Evolutionary conservation across 1,284 basidiomycete species (phyloP).

Genomic region (Malassezia brasiliensis): DNA sequence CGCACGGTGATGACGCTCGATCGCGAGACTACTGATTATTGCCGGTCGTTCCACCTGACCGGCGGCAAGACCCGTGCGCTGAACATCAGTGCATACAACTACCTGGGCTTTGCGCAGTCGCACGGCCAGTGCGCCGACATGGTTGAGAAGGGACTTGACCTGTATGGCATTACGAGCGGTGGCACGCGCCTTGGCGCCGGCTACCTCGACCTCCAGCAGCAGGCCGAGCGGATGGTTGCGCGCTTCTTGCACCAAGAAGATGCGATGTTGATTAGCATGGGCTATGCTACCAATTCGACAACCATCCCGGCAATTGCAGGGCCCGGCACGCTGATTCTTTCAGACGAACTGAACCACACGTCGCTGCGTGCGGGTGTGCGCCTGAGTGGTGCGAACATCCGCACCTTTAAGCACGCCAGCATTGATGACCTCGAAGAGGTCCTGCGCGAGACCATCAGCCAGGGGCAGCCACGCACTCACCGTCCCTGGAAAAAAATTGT

Average conservation of each 20-base stretch:
- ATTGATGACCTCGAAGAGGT: constrained; percentile 72
- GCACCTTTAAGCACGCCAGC: constrained; percentile 96
- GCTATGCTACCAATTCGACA: constrained; percentile 95
- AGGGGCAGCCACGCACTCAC: constrained; percentile 94
- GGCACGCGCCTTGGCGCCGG: constrained; percentile 75
- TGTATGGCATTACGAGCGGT: constrained; percentile 62
- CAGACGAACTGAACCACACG: constrained; percentile 93
- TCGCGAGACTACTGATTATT: constrained; percentile 71
- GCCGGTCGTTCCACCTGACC: constrained; percentile 66
- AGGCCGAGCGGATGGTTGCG: constrained; percentile 77
- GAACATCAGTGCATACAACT: constrained; percentile 98
- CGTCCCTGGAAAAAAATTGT: constrained; percentile 98
- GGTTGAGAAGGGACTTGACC: constrained; percentile 56
- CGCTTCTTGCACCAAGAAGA: constrained; percentile 82
- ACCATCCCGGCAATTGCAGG: constrained; percentile 81
- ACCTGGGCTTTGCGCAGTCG: constrained; percentile 93
- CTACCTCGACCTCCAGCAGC: constrained; percentile 69
- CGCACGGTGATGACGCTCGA: constrained; percentile 82
- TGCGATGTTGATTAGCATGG: constrained; percentile 84
- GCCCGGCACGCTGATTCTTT: constrained; percentile 90
- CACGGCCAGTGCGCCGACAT: constrained; percentile 86
- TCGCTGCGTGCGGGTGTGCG: constrained; percentile 88
- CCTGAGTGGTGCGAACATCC: constrained; percentile 74
- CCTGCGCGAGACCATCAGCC: constrained; percentile 82
- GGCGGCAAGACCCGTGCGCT: constrained; percentile 74